Evolutionary conservation across 2,329 filamentous ascomycete genomes (phyloP).

Genomic region (Neospermospora avenae): DNA sequence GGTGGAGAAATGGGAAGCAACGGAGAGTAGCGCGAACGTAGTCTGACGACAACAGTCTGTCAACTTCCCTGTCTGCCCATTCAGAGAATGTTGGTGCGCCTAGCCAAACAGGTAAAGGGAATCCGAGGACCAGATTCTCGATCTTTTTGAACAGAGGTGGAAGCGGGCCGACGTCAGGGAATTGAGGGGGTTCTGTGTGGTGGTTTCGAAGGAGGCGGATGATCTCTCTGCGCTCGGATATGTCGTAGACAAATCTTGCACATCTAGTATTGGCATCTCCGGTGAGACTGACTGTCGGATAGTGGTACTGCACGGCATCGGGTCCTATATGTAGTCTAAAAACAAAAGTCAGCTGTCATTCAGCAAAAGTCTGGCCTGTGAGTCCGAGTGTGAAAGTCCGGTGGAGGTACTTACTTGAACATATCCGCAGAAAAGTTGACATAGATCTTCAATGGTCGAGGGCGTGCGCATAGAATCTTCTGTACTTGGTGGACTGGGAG

Average conservation of each 20-base stretch:
- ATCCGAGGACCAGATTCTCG: neutral
- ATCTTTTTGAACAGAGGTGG: neutral
- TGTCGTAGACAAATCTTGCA: neutral
- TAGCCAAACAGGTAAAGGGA: neutral
- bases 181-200: neutral
- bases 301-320: neutral
- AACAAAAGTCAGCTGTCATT: slow-evolving; percentile 7
- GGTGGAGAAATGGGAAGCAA: neutral
- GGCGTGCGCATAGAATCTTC: neutral
- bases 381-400: neutral
- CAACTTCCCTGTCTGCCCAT: neutral
- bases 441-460: neutral
- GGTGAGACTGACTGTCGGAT: neutral
- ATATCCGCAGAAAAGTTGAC: neutral
- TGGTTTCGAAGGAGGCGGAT: neutral
- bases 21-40: neutral
- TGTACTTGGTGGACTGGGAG: neutral
- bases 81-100: neutral
- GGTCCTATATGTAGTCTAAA: neutral
- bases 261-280: neutral
- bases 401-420: neutral
- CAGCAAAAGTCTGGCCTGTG: slow-evolving; percentile 22
- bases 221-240: neutral
- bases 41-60: neutral
- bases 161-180: neutral